phyloP scores from a whole-genome alignment of 148 eudicot species.

The Pouteria glomerata region DNA sequence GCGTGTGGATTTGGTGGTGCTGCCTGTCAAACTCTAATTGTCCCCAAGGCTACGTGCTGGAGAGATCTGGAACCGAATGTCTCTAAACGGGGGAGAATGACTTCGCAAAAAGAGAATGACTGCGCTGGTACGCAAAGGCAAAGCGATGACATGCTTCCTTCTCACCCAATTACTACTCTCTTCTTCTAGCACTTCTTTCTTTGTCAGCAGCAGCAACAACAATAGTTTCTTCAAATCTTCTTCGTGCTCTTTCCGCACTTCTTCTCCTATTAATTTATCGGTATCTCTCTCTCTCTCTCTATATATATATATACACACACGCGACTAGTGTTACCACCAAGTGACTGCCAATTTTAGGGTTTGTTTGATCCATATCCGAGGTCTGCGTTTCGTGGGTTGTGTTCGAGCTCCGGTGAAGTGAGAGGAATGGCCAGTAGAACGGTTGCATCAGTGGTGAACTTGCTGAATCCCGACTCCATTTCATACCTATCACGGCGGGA shows the following conservation, averaged over 20 bases:
- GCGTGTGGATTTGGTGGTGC: too few species aligned
- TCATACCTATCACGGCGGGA: slow-evolving; percentile 69
- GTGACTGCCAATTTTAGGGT: slow-evolving; percentile 34
- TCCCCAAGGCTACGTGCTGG: too few species aligned
- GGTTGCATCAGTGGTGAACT: slow-evolving; percentile 17
- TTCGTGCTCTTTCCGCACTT: slow-evolving; percentile 14
- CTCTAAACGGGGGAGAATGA: too few species aligned
- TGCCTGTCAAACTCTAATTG: too few species aligned
- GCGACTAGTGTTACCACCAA: neutral
- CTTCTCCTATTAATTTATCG: slow-evolving; percentile 5
- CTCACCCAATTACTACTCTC: slow-evolving; percentile 17
- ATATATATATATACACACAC: neutral
- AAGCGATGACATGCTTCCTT: slow-evolving; percentile 47
- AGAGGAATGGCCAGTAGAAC: slow-evolving; percentile 26
- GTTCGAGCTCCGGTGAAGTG: slow-evolving; percentile 18
- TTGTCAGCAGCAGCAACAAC: neutral
- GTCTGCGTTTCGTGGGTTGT: slow-evolving; percentile 25
- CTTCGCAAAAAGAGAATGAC: slow-evolving; percentile 14
- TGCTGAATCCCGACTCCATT: slow-evolving; percentile 36
- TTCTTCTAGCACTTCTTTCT: slow-evolving; percentile 3
- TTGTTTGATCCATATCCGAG: slow-evolving; percentile 29
- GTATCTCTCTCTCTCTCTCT: slow-evolving; percentile 19
- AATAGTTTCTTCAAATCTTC: slow-evolving; percentile 5
- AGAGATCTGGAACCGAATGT: too few species aligned
- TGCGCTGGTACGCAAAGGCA: slow-evolving; percentile 32